phyloP scores from a whole-genome alignment of 106 monocot species.

The Platanthera guangdongensis region DNA sequence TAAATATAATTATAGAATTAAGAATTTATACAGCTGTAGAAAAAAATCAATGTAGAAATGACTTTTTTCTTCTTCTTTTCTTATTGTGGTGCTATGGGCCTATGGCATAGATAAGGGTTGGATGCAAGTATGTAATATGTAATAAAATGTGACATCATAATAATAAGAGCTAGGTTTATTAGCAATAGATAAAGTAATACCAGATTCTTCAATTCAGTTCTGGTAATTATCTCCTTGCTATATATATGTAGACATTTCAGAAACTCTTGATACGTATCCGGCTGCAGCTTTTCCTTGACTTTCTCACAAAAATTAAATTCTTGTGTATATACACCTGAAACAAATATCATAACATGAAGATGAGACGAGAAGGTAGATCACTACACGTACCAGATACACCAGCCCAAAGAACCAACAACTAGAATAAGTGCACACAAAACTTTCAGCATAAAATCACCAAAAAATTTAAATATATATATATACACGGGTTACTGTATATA shows the following conservation, averaged over 20 bases:
- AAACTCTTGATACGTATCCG: constrained; percentile 89
- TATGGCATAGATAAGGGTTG: background rate
- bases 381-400: background rate
- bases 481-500: no score
- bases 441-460: background rate
- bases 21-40: background rate
- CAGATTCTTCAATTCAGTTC: constrained; percentile 76
- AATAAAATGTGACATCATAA: background rate
- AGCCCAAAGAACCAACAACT: background rate
- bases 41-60: background rate
- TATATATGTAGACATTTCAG: constrained; percentile 95
- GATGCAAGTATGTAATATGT: background rate
- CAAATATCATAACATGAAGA: background rate
- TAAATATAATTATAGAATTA: background rate
- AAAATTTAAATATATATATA: no score
- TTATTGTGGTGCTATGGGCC: background rate
- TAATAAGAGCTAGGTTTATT: background rate
- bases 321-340: constrained; percentile 63
- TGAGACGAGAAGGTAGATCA: background rate
- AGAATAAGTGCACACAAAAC: background rate
- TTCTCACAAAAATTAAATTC: constrained; percentile 88
- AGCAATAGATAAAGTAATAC: constrained; percentile 23
- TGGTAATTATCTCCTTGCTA: constrained; percentile 84
- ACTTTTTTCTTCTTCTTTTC: background rate
- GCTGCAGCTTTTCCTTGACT: constrained; percentile 83